These are phyloP conservation scores for Penicillium sumatraense DNA, from an alignment of 2,329 filamentous ascomycete genomes.

Conservation along the genomic window DNA sequence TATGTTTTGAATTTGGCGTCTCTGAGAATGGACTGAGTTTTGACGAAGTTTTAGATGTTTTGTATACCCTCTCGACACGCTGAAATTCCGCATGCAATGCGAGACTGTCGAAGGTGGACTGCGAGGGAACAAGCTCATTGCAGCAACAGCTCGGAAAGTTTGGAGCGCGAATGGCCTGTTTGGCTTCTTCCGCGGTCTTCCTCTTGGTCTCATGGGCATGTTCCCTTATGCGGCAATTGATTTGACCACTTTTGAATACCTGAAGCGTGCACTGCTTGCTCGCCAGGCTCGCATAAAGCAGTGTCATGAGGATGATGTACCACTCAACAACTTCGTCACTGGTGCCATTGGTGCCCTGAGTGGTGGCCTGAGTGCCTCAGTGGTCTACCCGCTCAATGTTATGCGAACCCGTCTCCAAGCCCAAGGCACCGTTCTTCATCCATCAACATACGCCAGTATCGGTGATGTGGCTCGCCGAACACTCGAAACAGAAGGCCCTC, in stretches of 20 bases:
- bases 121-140: constrained; percentile 80
- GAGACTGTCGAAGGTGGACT: constrained; percentile 86
- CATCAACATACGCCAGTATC: constrained; percentile 86
- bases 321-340: constrained; percentile 79
- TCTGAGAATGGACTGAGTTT: constrained; percentile 6
- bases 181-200: constrained; percentile 87
- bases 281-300: constrained; percentile 71
- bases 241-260: constrained; percentile 90
- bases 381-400: constrained; percentile 94
- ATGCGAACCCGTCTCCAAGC: constrained; percentile 90
- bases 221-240: constrained; percentile 98
- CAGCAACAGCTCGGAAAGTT: constrained; percentile 85
- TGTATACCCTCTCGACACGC: constrained; percentile 86
- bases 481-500: constrained; percentile 76
- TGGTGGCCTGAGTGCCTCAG: constrained; percentile 87
- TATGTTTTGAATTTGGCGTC: constrained; percentile 49
- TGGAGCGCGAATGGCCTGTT: constrained; percentile 73
- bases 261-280: constrained; percentile 74
- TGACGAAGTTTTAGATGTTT: constrained; percentile 64
- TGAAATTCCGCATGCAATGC: constrained; percentile 83
- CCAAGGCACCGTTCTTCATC: constrained; percentile 91
- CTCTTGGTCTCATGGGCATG: constrained; percentile 93
- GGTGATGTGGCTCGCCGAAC: constrained; percentile 87
- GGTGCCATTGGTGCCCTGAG: constrained; percentile 89
- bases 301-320: constrained; percentile 80